Conservation (phyloP, 2,329 filamentous ascomycete species). For the Canariomyces notabilis region DNA sequence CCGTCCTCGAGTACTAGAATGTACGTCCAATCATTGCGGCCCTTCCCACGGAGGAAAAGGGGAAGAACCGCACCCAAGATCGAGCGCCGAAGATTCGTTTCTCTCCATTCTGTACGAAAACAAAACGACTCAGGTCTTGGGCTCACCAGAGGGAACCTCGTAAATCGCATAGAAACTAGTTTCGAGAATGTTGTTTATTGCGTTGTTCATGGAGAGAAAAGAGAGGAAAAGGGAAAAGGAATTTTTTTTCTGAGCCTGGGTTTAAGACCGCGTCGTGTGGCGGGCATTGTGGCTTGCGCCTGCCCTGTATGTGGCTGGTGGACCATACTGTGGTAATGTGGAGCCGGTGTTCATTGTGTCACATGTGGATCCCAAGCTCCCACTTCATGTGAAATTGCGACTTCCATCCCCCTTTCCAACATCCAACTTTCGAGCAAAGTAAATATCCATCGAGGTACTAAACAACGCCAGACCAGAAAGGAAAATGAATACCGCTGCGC, state of each 20-base stretch:
- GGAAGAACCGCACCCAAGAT: conserved; percentile 49
- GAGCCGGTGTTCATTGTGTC: not conserved
- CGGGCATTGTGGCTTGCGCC: conserved; percentile 6
- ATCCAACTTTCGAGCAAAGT: not conserved
- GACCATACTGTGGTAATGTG: no score
- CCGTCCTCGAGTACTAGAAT: no score
- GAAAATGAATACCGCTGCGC: conserved; percentile 32
- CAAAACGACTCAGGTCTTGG: conserved; percentile 40
- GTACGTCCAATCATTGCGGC: conserved; percentile 50
- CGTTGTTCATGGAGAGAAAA: conserved; percentile 42
- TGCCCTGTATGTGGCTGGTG: conserved; percentile 2
- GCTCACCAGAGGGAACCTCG: conserved; percentile 35
- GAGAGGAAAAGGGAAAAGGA: conserved; percentile 23
- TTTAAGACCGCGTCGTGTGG: not conserved
- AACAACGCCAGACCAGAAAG: not conserved
- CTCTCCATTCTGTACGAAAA: conserved; percentile 45
- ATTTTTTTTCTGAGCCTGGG: conserved; percentile 19
- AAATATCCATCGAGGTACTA: not conserved
- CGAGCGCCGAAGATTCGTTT: conserved; percentile 38
- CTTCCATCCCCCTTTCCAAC: no score
- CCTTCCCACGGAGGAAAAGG: conserved; percentile 38
- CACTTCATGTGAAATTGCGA: no score
- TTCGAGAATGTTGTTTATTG: conserved; percentile 45
- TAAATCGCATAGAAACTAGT: conserved; percentile 34
- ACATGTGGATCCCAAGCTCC: not conserved